These are phyloP conservation scores for Ceratocystiopsis sp. DNA, from an alignment of 2,329 filamentous ascomycete species.

Conservation along the genomic window DNA sequence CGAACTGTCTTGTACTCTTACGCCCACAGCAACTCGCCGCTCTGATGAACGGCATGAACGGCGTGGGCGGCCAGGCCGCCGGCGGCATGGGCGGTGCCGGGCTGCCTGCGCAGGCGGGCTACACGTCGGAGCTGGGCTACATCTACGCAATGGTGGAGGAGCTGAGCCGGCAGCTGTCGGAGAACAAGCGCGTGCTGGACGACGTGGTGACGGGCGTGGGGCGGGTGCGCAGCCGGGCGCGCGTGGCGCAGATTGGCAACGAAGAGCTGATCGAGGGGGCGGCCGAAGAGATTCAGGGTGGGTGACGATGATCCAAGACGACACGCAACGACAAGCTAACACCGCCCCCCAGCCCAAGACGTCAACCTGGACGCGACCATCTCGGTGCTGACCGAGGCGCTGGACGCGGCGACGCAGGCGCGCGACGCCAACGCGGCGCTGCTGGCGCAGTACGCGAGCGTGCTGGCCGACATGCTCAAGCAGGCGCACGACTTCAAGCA, in stretches of 20 bases:
- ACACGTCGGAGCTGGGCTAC: constrained; percentile 51
- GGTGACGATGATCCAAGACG: constrained; percentile 7
- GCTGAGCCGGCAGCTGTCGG: constrained; percentile 43
- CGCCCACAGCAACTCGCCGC: no score
- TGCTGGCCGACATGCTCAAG: constrained; percentile 39
- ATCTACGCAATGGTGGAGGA: constrained; percentile 53
- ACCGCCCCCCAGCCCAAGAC: constrained; percentile 29
- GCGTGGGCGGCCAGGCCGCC: constrained; percentile 12
- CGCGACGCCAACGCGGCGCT: constrained; percentile 43
- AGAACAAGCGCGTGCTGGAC: constrained; percentile 43
- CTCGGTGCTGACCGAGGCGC: constrained; percentile 41
- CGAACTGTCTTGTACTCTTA: no score
- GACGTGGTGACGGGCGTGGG: constrained; percentile 48
- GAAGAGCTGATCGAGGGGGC: constrained; percentile 40
- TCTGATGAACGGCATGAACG: constrained; percentile 5
- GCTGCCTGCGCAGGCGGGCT: constrained; percentile 46
- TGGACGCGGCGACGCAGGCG: constrained; percentile 43
- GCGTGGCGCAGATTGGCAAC: constrained; percentile 33
- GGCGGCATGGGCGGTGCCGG: constrained; percentile 24
- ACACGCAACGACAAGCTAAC: constrained; percentile 3
- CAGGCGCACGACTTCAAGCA: constrained; percentile 51
- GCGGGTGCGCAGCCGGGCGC: constrained; percentile 39
- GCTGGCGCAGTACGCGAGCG: constrained; percentile 39
- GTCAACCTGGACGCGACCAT: constrained; percentile 34
- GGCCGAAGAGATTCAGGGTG: constrained; percentile 40